Base-by-base conservation (phyloP, 768 basidiomycete genomes). In the Podaxis pistillaris region DNA sequence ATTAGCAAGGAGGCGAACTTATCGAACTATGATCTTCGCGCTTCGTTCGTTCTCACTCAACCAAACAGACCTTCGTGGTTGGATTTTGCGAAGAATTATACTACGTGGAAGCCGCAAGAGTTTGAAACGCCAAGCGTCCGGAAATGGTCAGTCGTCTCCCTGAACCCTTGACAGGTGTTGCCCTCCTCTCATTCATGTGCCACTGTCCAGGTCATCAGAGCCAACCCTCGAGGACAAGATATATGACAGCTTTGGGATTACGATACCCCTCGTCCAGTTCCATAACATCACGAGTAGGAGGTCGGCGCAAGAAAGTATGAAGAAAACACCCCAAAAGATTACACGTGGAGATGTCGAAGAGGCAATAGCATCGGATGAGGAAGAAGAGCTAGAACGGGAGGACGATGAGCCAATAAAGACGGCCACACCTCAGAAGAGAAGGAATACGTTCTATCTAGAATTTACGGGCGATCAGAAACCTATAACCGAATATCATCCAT, bases 191-290 rank as follows among this genome's bases (percentile, higher is more conserved):
- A 40, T 46, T 56, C 26, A 50, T 51, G 19, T 1, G 13, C 6
- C 22, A 5, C 11, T 19, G 24, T 44, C 46, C 37, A 56, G 49
- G 2, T 46, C 28, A 1, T 28, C 55, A n/a, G 41, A 46, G 6
- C 61, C 50, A 26, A 63, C 66, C 15, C 26, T 73, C 13, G 62
- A 55, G 12, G 75, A 76, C 41, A 56, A 73, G 51, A 71, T 73
- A 11, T 37, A 76, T 9, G 75, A 77, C 38, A 74, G 73, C 17
- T 79, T 75, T 56, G 71, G 74, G 2, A 70, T 73, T 15, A 68
- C 73, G 4, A 64, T 73, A 4, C 77, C 76, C 1, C 72, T 79
- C 9, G 55, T 79, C 2, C 64, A 76, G 61, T 76, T 77, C 51
- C 70, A 75, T 36, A 66, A 67, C 37, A 67, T 72, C n/a, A 47